Evolutionary conservation across 441 rosid species (phyloP).

Genomic region (Euphorbia schlechtendalii): DNA sequence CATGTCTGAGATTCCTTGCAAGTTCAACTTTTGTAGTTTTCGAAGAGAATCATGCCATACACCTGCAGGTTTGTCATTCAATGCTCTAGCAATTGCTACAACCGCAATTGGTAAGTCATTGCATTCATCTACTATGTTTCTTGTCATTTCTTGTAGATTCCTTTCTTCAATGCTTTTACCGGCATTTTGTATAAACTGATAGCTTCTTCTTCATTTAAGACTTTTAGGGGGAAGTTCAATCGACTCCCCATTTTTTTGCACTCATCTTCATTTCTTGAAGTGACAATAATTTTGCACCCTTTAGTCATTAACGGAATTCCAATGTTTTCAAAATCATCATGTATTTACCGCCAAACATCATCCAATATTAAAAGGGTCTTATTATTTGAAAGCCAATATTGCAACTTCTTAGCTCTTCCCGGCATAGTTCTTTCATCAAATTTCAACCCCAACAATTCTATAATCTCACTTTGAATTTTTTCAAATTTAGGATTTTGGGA

Average conservation of each 20-base stretch:
- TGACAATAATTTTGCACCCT: not conserved
- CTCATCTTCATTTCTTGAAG: not conserved
- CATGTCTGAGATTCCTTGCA: not conserved
- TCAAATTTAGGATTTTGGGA: not conserved
- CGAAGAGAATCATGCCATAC: not conserved
- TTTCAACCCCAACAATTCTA: not conserved
- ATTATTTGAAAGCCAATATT: not conserved
- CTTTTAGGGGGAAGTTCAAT: not conserved
- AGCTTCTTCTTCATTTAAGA: not conserved
- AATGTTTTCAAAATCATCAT: not conserved
- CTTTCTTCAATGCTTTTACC: not conserved
- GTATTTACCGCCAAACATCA: not conserved
- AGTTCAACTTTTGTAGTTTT: not conserved
- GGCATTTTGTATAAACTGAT: not conserved
- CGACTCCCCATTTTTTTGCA: not conserved
- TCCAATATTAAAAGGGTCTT: not conserved
- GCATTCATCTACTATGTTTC: not conserved
- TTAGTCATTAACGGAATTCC: not conserved
- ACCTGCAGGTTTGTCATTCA: too few species aligned
- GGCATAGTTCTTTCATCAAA: too few species aligned
- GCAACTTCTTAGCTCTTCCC: not conserved
- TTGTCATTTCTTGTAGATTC: not conserved
- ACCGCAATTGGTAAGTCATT: not conserved
- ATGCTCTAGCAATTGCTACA: not conserved
- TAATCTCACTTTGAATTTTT: not conserved